phyloP scores from a whole-genome alignment of 2,329 filamentous ascomycete species.

The Sporothrix brasiliensis region DNA sequence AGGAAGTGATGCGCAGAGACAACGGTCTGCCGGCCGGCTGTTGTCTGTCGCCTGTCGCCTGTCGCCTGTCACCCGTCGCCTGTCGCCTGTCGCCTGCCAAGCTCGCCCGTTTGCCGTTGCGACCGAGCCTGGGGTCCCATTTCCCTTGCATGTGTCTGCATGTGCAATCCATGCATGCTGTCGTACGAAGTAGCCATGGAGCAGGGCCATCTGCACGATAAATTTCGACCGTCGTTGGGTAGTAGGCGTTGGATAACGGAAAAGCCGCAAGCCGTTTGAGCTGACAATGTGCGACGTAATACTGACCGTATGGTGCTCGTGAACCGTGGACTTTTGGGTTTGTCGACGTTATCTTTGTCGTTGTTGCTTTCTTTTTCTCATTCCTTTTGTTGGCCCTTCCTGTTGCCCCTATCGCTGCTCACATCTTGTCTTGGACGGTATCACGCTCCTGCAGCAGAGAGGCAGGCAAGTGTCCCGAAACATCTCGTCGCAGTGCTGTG shows the following conservation, averaged over 20 bases:
- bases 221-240: conserved; percentile 18
- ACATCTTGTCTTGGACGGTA: not conserved
- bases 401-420: not conserved
- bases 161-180: not conserved
- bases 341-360: not conserved
- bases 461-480: not conserved
- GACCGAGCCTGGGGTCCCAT: not conserved
- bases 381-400: not conserved
- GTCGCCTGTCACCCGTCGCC: not conserved
- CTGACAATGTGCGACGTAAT: too few species aligned
- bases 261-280: conserved; percentile 19
- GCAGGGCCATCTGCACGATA: not conserved
- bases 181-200: too few species aligned
- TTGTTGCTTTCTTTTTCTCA: not conserved
- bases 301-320: too few species aligned
- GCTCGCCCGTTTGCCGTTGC: not conserved
- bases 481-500: not conserved
- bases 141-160: conserved; percentile 5
- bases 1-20: conserved; percentile 6
- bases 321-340: not conserved
- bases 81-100: not conserved
- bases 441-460: not conserved
- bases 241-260: not conserved
- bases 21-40: not conserved
- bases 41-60: not conserved